These are phyloP conservation scores for Phytophthora constricta DNA, from an alignment of 352 stramenopile genomes.

Conservation along the genomic window DNA sequence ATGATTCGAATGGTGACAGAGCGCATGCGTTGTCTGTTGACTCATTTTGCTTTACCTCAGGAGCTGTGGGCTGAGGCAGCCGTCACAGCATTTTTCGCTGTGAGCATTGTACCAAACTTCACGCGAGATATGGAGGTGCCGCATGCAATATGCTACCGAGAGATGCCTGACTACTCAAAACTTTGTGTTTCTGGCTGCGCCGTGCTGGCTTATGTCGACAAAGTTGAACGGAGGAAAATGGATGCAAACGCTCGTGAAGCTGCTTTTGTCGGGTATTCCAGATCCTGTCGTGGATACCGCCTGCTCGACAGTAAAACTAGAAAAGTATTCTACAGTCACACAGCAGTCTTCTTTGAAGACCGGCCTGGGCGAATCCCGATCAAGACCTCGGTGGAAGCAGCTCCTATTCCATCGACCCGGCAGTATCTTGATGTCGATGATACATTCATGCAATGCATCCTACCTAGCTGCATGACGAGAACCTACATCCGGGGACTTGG, in stretches of 20 bases:
- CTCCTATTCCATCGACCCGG: neutral
- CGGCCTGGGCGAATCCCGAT: slow-evolving; percentile 10
- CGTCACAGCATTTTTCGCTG: slow-evolving; percentile 14
- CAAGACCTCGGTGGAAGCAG: neutral
- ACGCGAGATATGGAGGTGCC: slow-evolving; percentile 10
- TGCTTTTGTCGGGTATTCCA: slow-evolving; percentile 10
- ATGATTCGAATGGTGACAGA: too few relatives aligned
- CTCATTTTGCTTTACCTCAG: slow-evolving; percentile 20
- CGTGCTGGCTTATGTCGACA: slow-evolving; percentile 4
- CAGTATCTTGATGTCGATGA: slow-evolving; percentile 13
- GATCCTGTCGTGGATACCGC: slow-evolving; percentile 4
- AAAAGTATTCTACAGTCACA: slow-evolving; percentile 14
- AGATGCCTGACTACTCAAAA: slow-evolving; percentile 3
- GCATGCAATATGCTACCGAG: slow-evolving; percentile 14
- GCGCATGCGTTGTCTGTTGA: slow-evolving; percentile 23
- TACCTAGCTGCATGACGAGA: neutral
- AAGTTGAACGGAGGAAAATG: slow-evolving; percentile 17
- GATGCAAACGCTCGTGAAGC: slow-evolving; percentile 7
- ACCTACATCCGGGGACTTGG: too few relatives aligned
- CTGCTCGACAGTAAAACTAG: slow-evolving; percentile 12
- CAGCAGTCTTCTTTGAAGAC: slow-evolving; percentile 12
- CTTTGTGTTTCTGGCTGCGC: slow-evolving; percentile 14
- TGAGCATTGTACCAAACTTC: slow-evolving; percentile 24
- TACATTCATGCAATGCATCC: slow-evolving; percentile 2
- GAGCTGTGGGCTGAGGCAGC: slow-evolving; percentile 27